Percentiles rank a stretch among this genome's conserved stretches.
Conservation (phyloP, 441 rosid species). For the Aquilaria agallochum region DNA sequence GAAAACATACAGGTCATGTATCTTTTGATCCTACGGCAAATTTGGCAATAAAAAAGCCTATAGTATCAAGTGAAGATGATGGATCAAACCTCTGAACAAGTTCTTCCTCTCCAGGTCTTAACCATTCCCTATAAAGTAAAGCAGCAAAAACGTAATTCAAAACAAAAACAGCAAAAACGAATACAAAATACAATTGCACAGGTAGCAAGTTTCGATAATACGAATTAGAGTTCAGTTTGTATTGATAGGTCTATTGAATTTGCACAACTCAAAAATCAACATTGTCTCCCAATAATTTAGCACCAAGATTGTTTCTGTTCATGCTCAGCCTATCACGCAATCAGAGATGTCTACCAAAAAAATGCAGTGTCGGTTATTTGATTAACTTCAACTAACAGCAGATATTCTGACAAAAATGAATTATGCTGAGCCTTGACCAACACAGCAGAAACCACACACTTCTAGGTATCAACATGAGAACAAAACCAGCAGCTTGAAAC, state of each 20-base stretch:
- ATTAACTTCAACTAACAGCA: no score
- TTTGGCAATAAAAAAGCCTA: constrained; percentile 95
- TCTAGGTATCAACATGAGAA: no score
- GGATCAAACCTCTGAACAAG: constrained; percentile 95
- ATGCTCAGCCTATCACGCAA: no score
- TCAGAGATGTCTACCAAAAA: no score
- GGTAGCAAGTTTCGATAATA: not conserved
- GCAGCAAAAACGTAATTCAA: not conserved
- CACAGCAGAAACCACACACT: no score
- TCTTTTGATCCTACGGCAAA: constrained; percentile 58
- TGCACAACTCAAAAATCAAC: not conserved
- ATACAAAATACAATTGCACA: not conserved
- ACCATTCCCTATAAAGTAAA: constrained; percentile 69
- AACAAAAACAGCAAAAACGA: not conserved
- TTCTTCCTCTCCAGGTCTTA: constrained; percentile 87
- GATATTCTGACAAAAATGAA: no score
- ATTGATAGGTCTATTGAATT: not conserved
- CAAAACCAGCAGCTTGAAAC: no score
- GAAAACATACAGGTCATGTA: constrained; percentile 4
- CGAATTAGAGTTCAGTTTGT: no score
- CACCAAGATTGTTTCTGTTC: no score
- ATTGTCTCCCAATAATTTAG: not conserved
- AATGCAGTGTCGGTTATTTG: no score
- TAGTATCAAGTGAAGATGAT: constrained; percentile 78
- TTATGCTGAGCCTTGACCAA: no score